Conservation (phyloP, 495 filamentous ascomycete genomes). For the Lophiotrema nucula region DNA sequence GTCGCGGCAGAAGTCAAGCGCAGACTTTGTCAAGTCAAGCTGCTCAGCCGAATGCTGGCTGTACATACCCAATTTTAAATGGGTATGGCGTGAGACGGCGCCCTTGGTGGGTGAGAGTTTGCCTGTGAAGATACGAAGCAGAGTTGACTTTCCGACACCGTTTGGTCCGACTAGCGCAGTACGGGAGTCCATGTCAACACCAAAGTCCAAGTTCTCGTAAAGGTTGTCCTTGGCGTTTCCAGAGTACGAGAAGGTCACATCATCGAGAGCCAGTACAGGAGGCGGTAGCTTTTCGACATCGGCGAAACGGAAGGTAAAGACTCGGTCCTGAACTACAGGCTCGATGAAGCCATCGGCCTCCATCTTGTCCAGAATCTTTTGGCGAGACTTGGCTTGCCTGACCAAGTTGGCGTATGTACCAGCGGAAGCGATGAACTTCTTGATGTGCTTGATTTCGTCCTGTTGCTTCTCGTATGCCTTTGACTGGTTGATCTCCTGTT, state of each 20-base stretch:
- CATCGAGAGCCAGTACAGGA: slow-evolving; percentile 92
- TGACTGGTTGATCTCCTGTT: slow-evolving; percentile 96
- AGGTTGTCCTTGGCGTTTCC: slow-evolving; percentile 85
- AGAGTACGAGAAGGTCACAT: slow-evolving; percentile 97
- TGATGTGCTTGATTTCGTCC: slow-evolving; percentile 98
- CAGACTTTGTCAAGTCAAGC: slow-evolving; percentile 95
- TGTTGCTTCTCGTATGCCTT: slow-evolving; percentile 99
- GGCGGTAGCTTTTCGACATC: slow-evolving; percentile 98
- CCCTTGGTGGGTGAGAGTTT: slow-evolving; percentile 84
- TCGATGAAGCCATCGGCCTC: slow-evolving; percentile 98
- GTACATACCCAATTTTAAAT: slow-evolving; percentile 97
- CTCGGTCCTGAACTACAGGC: slow-evolving; percentile 76
- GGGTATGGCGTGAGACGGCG: slow-evolving; percentile 84
- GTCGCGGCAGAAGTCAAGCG: slow-evolving; percentile 95
- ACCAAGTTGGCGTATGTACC: slow-evolving; percentile 99
- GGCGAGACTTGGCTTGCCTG: slow-evolving; percentile 94
- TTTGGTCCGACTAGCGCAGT: slow-evolving; percentile 97
- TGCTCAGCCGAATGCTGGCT: slow-evolving; percentile 97
- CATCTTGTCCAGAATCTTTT: slow-evolving; percentile 99
- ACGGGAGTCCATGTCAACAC: slow-evolving; percentile 99
- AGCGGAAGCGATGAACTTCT: slow-evolving; percentile 99
- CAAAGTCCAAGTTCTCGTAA: slow-evolving; percentile 93
- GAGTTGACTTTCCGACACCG: slow-evolving; percentile 99
- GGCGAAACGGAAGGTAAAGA: slow-evolving; percentile 98
- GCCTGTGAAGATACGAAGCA: slow-evolving; percentile 95